phyloP scores from a whole-genome alignment of 345 rosid species.

The Erodium maritimum region DNA sequence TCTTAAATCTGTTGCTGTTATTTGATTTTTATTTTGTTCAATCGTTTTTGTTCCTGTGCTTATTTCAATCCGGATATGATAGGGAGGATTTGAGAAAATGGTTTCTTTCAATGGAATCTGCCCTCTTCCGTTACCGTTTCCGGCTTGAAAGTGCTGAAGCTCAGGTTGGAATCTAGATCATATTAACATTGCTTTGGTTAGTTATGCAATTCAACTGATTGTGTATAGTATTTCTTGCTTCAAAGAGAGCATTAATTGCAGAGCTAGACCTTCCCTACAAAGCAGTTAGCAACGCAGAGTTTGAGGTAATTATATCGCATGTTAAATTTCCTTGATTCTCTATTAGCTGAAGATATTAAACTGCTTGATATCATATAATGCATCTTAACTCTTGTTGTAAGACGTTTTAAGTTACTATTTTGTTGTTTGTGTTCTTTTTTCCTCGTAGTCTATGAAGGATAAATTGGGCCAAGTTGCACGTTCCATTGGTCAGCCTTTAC shows the following conservation, averaged over 20 bases:
- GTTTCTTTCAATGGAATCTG: slow-evolving; percentile 82
- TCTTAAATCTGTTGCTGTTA: background rate
- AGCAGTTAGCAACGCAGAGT: slow-evolving; percentile 25
- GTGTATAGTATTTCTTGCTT: background rate
- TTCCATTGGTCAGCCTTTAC: slow-evolving; percentile 24
- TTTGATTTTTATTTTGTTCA: background rate
- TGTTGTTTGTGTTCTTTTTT: background rate
- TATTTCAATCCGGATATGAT: slow-evolving; percentile 7
- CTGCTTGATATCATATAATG: background rate
- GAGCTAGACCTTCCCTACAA: slow-evolving; percentile 66
- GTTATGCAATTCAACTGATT: slow-evolving; percentile 3
- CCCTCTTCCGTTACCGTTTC: slow-evolving; percentile 68
- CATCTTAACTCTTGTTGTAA: background rate
- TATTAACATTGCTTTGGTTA: background rate
- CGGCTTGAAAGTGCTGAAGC: slow-evolving; percentile 22
- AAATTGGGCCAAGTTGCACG: slow-evolving; percentile 46
- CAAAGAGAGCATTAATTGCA: slow-evolving; percentile 45
- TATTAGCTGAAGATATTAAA: background rate
- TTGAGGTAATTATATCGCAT: background rate
- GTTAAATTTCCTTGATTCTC: background rate
- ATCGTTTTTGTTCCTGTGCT: background rate
- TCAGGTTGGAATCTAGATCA: slow-evolving; percentile 37
- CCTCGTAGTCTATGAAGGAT: slow-evolving; percentile 33
- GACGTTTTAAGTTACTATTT: background rate
- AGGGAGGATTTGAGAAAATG: slow-evolving; percentile 90